Percentiles rank a stretch among this genome's conserved stretches.
Conservation (phyloP, 306 rosid species). For the Trichosanthes cucumerina region DNA sequence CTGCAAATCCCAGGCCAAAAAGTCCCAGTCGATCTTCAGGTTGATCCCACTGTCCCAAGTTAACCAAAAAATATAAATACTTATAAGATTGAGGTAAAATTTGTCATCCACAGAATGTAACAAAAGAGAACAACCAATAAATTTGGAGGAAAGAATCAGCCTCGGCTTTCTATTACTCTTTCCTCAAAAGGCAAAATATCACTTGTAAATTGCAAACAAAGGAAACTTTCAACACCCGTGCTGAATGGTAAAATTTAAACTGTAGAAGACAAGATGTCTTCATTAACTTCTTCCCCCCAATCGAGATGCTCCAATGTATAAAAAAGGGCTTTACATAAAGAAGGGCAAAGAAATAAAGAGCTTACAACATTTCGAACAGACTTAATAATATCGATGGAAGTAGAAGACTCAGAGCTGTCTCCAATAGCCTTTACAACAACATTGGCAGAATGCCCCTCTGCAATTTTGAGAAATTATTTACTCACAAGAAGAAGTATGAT, state of each 20-base stretch:
- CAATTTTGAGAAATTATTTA: slow-evolving; percentile 8
- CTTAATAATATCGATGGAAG: slow-evolving; percentile 49
- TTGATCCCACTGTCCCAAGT: slow-evolving; percentile 52
- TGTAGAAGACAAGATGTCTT: background rate
- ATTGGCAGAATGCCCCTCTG: slow-evolving; percentile 33
- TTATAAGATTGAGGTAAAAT: background rate
- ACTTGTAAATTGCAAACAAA: background rate
- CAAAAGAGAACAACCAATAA: background rate
- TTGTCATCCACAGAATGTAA: background rate
- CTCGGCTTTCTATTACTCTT: background rate
- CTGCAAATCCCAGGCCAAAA: slow-evolving; percentile 73
- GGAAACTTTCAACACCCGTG: background rate
- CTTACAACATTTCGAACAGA: slow-evolving; percentile 72
- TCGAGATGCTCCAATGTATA: background rate
- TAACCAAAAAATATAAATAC: slow-evolving; percentile 12
- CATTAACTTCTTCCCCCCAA: background rate
- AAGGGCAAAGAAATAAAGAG: slow-evolving; percentile 14
- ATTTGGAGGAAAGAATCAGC: background rate
- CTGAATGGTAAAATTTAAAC: background rate
- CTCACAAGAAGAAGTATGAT: background rate
- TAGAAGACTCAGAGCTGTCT: slow-evolving; percentile 66
- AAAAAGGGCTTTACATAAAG: background rate
- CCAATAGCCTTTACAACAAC: slow-evolving; percentile 56
- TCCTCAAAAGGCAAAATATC: background rate
- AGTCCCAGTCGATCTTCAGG: slow-evolving; percentile 66